Base-by-base conservation (phyloP, 2,329 filamentous ascomycete genomes). In the Colletotrichum sp. region DNA sequence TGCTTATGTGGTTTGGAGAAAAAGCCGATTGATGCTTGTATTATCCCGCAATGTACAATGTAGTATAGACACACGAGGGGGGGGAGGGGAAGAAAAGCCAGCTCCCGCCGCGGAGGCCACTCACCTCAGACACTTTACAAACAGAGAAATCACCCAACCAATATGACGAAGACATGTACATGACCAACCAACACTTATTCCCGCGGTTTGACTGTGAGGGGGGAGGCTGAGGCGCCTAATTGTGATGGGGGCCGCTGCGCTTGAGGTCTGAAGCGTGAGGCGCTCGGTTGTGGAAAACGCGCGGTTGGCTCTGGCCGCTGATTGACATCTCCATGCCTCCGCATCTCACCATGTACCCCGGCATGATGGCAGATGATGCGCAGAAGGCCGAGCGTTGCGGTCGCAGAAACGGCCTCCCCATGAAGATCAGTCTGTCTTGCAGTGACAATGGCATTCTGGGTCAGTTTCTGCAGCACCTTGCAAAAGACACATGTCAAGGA, bases 41-140 rank as follows among this genome's bases (percentile, higher is more conserved):
- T 79, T 79, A 78, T 66, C 81, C 16, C 27, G 56, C 48, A 64
- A 60, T 70, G 67, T 64, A 65, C 48, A 69, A 66, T 77, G 64
- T 75, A 71, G 55, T 68, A 75, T 78, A 78, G 67, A 78, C 61
- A 10, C 13, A 43, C 18, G 60, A 56, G 43, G 39, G 22, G 66
- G 78, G 52, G 66, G 28, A 30, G 22, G 65, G 78, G 79, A 78
- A 77, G 32, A 22, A 62, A 77, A 81, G 77, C 78, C 79, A 77
- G 77, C 78, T 79, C 77, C 39, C 39, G 18, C 78, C 77, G 78
- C 77, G 78, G 79, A 81, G 79, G 81, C 81, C 81, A 84, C 83
- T 85, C 83, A 83, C 80, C 83, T 83, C 81, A 82, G 43, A 70
- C 39, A 60, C 27, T 69, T 70, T 43, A 68, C 9, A 73, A 56